These are phyloP conservation scores for Boletellus dicymbophilus DNA, from an alignment of 1,284 basidiomycete genomes.

Conservation along the genomic window DNA sequence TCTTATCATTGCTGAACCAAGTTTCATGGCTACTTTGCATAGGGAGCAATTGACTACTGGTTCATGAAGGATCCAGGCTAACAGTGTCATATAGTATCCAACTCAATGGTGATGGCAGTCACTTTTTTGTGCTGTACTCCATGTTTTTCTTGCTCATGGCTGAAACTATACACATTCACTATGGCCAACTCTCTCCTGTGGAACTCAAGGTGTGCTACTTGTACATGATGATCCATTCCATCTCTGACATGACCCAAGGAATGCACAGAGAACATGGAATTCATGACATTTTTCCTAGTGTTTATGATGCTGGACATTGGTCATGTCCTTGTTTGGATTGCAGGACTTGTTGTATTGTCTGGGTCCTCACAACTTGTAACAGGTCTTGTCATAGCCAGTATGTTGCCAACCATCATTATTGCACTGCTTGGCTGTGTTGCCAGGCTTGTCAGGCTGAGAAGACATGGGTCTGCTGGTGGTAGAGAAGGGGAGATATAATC, in stretches of 20 bases:
- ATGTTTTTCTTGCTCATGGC: constrained; percentile 22
- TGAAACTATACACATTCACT: constrained; percentile 25
- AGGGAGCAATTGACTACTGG: background rate
- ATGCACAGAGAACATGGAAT: too few relatives aligned
- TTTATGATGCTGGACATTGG: constrained; percentile 25
- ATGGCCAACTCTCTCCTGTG: constrained; percentile 20
- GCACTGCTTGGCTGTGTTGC: constrained; percentile 4
- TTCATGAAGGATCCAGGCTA: background rate
- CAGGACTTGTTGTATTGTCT: constrained; percentile 14
- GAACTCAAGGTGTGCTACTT: constrained; percentile 24
- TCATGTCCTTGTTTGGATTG: constrained; percentile 17
- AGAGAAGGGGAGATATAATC: too few relatives aligned
- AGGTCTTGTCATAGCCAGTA: constrained; percentile 21
- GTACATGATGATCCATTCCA: background rate
- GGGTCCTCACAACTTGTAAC: constrained; percentile 14
- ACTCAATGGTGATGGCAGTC: constrained; percentile 15
- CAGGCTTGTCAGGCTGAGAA: background rate
- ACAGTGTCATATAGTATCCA: constrained; percentile 22
- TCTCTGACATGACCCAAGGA: constrained; percentile 12
- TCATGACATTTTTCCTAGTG: constrained; percentile 17
- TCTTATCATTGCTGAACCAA: constrained; percentile 9
- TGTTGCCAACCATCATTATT: constrained; percentile 6
- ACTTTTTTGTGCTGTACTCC: constrained; percentile 12
- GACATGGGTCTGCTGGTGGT: too few relatives aligned
- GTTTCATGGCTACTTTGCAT: constrained; percentile 28